Base-by-base conservation (phyloP, 768 basidiomycete species). In the Russula griseocarnosa region DNA sequence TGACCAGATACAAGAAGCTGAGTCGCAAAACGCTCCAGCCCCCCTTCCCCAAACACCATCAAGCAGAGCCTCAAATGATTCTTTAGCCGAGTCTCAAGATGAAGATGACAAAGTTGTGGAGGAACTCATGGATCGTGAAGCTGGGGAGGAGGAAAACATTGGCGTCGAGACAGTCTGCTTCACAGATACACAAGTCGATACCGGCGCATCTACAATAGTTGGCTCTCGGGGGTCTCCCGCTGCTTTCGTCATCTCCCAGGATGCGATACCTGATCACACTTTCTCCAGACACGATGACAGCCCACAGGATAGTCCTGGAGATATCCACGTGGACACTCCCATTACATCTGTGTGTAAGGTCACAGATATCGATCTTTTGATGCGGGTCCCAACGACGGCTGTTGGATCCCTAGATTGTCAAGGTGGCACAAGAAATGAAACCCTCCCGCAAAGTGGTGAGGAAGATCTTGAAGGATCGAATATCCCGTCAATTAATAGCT, bases 41-140 rank as follows among this genome's bases (percentile, higher is more conserved):
- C n/a, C 18, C 3, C 18, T 34, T 22, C 18, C 57, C 9, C 47
- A 26, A 24, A 20, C 46, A 47, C 46, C 10, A 3, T 28, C 47
- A 44, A 42, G 59, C 22, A 28, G 34, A 30, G 24, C 59, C 14
- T 40, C 42, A 7, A 32, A 51, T 53, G 28, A 16, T 28, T 14
- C 51, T 40, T 13, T n/a, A 22, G 34, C 51, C 9, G 59, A 42
- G 14, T 60, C 59, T 28, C 59, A 36, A 20, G 50, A 60, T 42
- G 59, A 60, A 38, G 51, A 53, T 16, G 59, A 60, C 26, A 44
- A 60, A 4, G 51, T 51, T 16, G 59, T 60, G 59, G 59, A 60
- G 38, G 40, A 60, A 24, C 59, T 60, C n/a, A 60, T 60, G 59
- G 14, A 60, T 32, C 26, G 20, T 14, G 38, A 53, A 6, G 47